phyloP scores from a whole-genome alignment of 495 filamentous ascomycete genomes.

The Annulohypoxylon nitens region DNA sequence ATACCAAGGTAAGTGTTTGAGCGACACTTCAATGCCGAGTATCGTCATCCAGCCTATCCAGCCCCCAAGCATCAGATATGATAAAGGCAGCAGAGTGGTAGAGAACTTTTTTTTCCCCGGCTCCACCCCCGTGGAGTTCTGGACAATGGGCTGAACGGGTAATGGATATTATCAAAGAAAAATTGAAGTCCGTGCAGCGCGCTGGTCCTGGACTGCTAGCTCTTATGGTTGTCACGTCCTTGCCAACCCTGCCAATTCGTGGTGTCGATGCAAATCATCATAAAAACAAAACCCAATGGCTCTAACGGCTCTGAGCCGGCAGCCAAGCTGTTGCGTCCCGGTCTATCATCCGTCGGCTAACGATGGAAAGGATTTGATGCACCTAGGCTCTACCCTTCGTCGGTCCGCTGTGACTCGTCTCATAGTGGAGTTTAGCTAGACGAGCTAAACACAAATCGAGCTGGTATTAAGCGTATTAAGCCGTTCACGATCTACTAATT shows the following conservation, averaged over 20 bases:
- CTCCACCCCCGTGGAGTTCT: slow-evolving; percentile 38
- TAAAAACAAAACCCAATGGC: slow-evolving; percentile 32
- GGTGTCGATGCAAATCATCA: slow-evolving; percentile 45
- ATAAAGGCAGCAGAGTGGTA: slow-evolving; percentile 3
- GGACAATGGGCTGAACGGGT: not conserved
- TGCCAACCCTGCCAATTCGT: slow-evolving; percentile 38
- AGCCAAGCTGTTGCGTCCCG: slow-evolving; percentile 49
- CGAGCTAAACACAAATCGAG: slow-evolving; percentile 35
- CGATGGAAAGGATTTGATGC: slow-evolving; percentile 34
- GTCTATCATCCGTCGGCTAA: slow-evolving; percentile 43
- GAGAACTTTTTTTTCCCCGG: slow-evolving; percentile 20
- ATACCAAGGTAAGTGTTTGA: slow-evolving; percentile 5
- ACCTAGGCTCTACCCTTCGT: slow-evolving; percentile 24
- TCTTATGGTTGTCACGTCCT: slow-evolving; percentile 3
- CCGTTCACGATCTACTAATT: slow-evolving; percentile 42
- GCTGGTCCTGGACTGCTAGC: slow-evolving; percentile 2
- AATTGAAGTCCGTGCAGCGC: slow-evolving; percentile 30
- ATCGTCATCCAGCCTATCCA: slow-evolving; percentile 27
- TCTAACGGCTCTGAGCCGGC: slow-evolving; percentile 32
- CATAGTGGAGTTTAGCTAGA: slow-evolving; percentile 28
- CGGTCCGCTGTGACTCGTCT: slow-evolving; percentile 36
- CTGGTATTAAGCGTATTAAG: slow-evolving; percentile 34
- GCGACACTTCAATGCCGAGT: slow-evolving; percentile 1
- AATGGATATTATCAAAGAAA: slow-evolving; percentile 7
- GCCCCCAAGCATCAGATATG: slow-evolving; percentile 29